These are phyloP conservation scores for Camelina sativa DNA, from an alignment of 345 rosid species.

Conservation along the genomic window DNA sequence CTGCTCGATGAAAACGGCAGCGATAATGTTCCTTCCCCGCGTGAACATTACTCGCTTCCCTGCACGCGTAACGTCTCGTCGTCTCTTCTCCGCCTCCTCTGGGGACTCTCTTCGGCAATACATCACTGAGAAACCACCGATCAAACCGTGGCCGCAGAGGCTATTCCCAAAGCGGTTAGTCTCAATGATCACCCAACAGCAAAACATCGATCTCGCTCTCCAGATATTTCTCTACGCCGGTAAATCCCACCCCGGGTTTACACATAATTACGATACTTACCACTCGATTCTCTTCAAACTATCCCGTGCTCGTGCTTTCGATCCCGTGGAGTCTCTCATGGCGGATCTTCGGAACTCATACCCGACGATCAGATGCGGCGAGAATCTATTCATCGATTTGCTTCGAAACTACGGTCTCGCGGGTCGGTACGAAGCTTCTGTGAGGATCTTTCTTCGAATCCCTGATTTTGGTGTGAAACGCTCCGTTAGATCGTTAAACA, in stretches of 20 bases:
- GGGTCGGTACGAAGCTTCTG: conserved; percentile 55
- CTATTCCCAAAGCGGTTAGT: conserved; percentile 77
- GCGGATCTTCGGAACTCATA: conserved; percentile 52
- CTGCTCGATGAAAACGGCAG: background rate
- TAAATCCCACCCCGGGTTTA: conserved; percentile 68
- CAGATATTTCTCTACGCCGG: conserved; percentile 87
- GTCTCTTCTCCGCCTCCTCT: conserved; percentile 23
- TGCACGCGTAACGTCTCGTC: conserved; percentile 9
- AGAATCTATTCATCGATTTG: conserved; percentile 67
- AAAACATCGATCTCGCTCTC: conserved; percentile 83
- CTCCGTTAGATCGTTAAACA: conserved; percentile 76
- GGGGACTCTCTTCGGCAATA: conserved; percentile 43
- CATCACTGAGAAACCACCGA: conserved; percentile 68
- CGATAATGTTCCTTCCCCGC: conserved; percentile 24
- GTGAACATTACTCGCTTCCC: conserved; percentile 17
- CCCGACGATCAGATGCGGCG: conserved; percentile 65
- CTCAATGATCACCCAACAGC: conserved; percentile 76
- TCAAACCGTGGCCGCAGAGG: conserved; percentile 85
- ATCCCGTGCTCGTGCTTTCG: conserved; percentile 85
- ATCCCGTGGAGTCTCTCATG: conserved; percentile 65
- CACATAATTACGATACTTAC: conserved; percentile 75
- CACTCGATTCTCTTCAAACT: conserved; percentile 75
- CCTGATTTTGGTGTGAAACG: conserved; percentile 62
- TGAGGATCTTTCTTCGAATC: conserved; percentile 65
- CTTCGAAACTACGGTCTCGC: conserved; percentile 84